Evolutionary conservation across 805 yeast species (phyloP), one percentile per base, ranked within the genome.

Genomic region (Metschnikowia bowlesiae): DNA sequence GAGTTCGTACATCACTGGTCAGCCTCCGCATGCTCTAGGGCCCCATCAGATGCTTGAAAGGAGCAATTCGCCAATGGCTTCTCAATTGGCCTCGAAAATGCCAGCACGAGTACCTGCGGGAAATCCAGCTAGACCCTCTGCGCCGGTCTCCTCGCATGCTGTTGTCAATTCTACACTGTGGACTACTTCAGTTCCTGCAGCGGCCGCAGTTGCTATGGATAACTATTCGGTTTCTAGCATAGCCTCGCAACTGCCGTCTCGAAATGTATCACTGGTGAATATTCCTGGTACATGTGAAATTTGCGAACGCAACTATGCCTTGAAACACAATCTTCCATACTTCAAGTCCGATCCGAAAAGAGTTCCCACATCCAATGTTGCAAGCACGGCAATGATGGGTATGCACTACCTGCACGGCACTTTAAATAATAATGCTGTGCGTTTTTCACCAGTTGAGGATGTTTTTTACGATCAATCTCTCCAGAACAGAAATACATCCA

Each of bases 221-320:
- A 35, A 35, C 11, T 18, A 35, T 35, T 9, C 38, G 14, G 22
- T 16, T 8, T 6, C 38, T 7, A 8, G 26, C 3, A 35, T 2
- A 10, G 13, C 8, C 11, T 9, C 26, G 18, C 38, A 35, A 35
- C 26, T 22, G 13, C 16, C 8, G 22, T 16, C 26, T 16, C 18
- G 16, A 1, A 26, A 39, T 8, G 42, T 13, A n/a, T 28, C 42
- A 28, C 22, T 13, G n/a, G 29, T 38, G 18, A 31, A 28, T n/a
- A 18, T 29, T 11, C 31, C 42, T n/a, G 9, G 11, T 16, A n/a
- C 10, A 13, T 44, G 46, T 35, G 46, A 44, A 29, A 36, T 44
- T 7, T 44, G 46, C 14, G 46, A 44, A 31, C 46, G 46, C 39
- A 44, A 44, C 39, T 44, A 44, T 29, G 46, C 46, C 10, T 9